These are phyloP conservation scores for Cymbidium sinense DNA, from an alignment of 106 monocot genomes.

Conservation along the genomic window DNA sequence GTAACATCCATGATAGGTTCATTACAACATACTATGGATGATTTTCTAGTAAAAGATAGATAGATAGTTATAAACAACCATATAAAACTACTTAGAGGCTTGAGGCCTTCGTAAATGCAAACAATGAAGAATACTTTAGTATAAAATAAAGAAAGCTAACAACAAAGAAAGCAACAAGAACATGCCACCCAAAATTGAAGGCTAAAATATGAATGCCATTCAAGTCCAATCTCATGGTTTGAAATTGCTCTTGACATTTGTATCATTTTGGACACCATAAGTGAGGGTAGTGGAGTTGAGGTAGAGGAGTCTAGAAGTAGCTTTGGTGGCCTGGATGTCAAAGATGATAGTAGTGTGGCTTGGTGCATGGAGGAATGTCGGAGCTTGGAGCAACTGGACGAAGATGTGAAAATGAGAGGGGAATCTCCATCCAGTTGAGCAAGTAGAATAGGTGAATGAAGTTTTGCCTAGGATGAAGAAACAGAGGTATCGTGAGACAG, in stretches of 20 bases:
- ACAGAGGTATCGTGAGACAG: too few species aligned
- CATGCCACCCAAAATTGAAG: slow-evolving; percentile 74
- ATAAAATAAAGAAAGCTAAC: slow-evolving; percentile 40
- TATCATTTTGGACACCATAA: slow-evolving; percentile 79
- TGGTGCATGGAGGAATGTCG: too few species aligned
- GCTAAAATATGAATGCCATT: slow-evolving; percentile 44
- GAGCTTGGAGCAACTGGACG: too few species aligned
- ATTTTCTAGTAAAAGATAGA: slow-evolving; percentile 27
- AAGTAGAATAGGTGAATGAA: too few species aligned
- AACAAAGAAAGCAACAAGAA: slow-evolving; percentile 59
- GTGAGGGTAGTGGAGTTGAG: slow-evolving; percentile 75
- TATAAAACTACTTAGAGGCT: slow-evolving; percentile 23
- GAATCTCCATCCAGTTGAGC: too few species aligned
- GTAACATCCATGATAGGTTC: slow-evolving; percentile 42
- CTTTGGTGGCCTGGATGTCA: too few species aligned
- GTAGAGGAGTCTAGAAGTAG: too few species aligned
- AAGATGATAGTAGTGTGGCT: too few species aligned
- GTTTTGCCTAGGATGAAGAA: too few species aligned
- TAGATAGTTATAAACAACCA: slow-evolving; percentile 29
- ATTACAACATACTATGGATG: slow-evolving; percentile 16
- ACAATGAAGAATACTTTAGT: slow-evolving; percentile 21
- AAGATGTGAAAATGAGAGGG: too few species aligned
- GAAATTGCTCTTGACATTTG: slow-evolving; percentile 53
- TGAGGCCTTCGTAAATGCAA: slow-evolving; percentile 8
- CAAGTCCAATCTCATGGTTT: slow-evolving; percentile 18